Evolutionary conservation across 2,329 filamentous ascomycete genomes (phyloP), one percentile per base, ranked within the genome.

Genomic region (Coniochaeta hoffmannii): DNA sequence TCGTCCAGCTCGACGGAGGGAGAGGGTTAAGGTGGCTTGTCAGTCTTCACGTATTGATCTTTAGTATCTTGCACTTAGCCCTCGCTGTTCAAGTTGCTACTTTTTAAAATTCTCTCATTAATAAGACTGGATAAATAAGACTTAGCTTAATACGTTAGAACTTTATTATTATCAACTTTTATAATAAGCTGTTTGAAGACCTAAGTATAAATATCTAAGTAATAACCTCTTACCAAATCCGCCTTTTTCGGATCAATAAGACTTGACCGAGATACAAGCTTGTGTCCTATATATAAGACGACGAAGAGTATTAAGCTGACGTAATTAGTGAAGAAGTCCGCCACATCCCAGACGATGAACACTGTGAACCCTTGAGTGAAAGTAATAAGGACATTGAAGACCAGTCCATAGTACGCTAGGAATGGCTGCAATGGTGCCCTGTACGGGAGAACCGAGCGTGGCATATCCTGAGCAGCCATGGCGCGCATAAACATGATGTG

Each of bases 321-420:
- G 61, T 88, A 89, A 12, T 79, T 75, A 2, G 81, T 76, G 59
- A 88, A 87, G 62, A 89, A 89, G 46, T 76, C 71, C 54, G 74
- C 74, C 6, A 78, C 78, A 62, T 71, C 74, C 81, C 86, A 89
- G 8, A 76, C 61, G 38, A 89, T 83, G 65, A 88, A 89, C 6
- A 80, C 77, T 10, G 82, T 83, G 69, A 89, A 89, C 3, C 86
- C 87, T 64, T 85, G 85, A 0, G 86, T 88, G 22, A 89, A 57
- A 53, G 84, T 76, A 58, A 89, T 84, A 52, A 88, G 67, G 2
- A 79, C 58, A 68, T 80, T 86, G 71, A 87, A 86, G 66, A 84
- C 80, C 3, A 88, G 72, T 2, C 86, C 86, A 62, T 86, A 87
- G 69, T 76, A 85, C 1, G 85, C 78, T 44, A 86, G 75, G 63